Base-by-base conservation (phyloP, 176 grass and related monocot genomes). In the Aegilops longissima region DNA sequence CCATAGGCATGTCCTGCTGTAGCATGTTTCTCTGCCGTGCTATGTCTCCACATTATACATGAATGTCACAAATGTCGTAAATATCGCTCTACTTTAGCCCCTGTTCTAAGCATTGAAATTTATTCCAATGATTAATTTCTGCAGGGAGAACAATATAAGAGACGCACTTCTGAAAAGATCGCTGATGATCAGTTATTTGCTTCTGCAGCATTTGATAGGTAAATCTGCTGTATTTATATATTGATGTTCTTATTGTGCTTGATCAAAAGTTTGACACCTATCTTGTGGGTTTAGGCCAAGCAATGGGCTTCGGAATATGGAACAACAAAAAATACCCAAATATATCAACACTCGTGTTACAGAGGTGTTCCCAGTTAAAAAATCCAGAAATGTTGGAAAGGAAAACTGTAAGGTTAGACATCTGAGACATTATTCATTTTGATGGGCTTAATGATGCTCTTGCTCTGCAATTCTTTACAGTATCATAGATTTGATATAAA, bases 61-160 rank as follows among this genome's bases (percentile, higher is more conserved):
- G 9, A 12, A 39, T 64, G 47, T 51, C 13, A 1, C 47, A 51
- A 11, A 35, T 61, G 47, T 51, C 4, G 4, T 13, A 51, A 25
- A 74, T 30, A 42, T 9, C 2, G 70, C 9, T 63, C 52, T 76
- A 21, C 62, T 10, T 80, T n/a, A 44, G 70, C 70, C 33, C 49
- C 58, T 71, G 65, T 24, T 59, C 56, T 59, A 59, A 59, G 20
- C 33, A 51, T 44, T 67, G 5, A 83, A 66, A 44, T 17, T 80
- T 73, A 8, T 34, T 31, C 38, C 54, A 24, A 65, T 34, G n/a
- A 78, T 63, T 66, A 40, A 45, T 61, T 84, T 24, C 80, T 73
- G 38, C 65, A 98, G 96, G 91, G 90, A 61, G 93, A 98, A 79
- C 93, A 94, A 59, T 79, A 94, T 84, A 95, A 94, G 82, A 67